Conservation (phyloP, 2,329 filamentous ascomycete species). For the Xylariaceae sp. region DNA sequence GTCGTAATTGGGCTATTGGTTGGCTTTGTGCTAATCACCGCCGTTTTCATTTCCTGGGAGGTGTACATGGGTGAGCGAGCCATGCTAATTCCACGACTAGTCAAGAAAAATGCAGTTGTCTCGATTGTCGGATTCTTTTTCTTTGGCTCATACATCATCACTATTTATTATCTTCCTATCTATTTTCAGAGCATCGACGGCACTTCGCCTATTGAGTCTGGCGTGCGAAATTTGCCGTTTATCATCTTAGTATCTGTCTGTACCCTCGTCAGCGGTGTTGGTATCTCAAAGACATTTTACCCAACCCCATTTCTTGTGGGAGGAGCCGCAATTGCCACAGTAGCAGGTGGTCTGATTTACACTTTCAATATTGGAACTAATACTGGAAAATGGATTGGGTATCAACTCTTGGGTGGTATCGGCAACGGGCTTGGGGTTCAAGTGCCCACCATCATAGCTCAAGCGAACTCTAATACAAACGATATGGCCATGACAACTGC, state of each 20-base stretch:
- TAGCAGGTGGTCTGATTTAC: conserved; percentile 42
- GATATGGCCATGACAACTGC: conserved; percentile 43
- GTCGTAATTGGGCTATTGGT: conserved; percentile 6
- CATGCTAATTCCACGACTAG: conserved; percentile 18
- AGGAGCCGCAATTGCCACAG: conserved; percentile 42
- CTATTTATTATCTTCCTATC: conserved; percentile 47
- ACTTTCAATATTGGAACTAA: conserved; percentile 35
- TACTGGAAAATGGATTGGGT: conserved; percentile 48
- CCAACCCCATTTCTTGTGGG: conserved; percentile 45
- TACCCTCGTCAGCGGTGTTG: conserved; percentile 34
- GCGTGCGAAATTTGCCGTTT: conserved; percentile 45
- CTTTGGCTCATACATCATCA: conserved; percentile 16
- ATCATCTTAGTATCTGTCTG: conserved; percentile 42
- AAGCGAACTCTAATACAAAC: conserved; percentile 35
- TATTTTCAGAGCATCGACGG: conserved; percentile 49
- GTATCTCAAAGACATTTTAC: conserved; percentile 36
- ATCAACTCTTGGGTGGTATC: conserved; percentile 45
- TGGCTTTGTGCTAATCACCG: conserved; percentile 29
- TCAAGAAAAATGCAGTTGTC: background rate
- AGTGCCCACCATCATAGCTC: conserved; percentile 47
- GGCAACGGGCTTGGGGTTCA: conserved; percentile 40
- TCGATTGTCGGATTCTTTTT: background rate
- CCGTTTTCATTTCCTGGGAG: conserved; percentile 31
- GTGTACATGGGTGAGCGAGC: conserved; percentile 23
- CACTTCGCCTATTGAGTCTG: conserved; percentile 39